A percentile compares a stretch with the other conserved stretches of the same genome.
Conservation (phyloP, 2,329 filamentous ascomycete species). For the Coccinonectria pachysandricola region DNA sequence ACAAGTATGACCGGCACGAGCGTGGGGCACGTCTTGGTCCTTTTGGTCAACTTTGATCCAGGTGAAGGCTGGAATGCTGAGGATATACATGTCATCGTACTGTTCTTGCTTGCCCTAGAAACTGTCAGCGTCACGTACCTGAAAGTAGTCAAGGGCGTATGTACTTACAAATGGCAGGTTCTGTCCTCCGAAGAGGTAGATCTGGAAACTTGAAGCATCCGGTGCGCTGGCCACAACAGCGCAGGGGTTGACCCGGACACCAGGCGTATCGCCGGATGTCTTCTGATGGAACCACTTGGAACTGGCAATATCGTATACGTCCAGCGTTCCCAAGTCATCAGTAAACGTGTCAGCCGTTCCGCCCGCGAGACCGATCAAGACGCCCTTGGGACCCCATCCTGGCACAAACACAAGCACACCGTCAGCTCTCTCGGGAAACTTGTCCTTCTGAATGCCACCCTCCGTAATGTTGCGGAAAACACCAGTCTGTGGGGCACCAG, state of each 20-base stretch:
- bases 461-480: constrained; percentile 65
- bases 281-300: constrained; percentile 51
- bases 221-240: constrained; percentile 52
- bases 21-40: constrained; percentile 44
- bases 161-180: constrained; percentile 51
- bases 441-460: constrained; percentile 54
- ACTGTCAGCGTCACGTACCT: constrained; percentile 4
- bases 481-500: constrained; percentile 50
- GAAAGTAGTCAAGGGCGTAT: not conserved
- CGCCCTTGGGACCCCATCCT: constrained; percentile 60
- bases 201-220: constrained; percentile 64
- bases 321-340: constrained; percentile 41
- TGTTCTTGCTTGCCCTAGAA: constrained; percentile 35
- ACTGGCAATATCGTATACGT: constrained; percentile 57
- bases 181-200: constrained; percentile 72
- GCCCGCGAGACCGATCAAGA: constrained; percentile 62
- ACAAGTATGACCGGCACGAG: constrained; percentile 38
- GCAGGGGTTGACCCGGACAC: constrained; percentile 47
- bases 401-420: constrained; percentile 64
- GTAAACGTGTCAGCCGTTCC: constrained; percentile 60
- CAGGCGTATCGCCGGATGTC: constrained; percentile 42
- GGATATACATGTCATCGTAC: constrained; percentile 56
- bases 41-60: constrained; percentile 47
- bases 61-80: constrained; percentile 51
- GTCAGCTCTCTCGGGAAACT: constrained; percentile 65